Percentiles rank a stretch among this genome's conserved stretches.
Conservation (phyloP, 1,284 basidiomycete species). For the Pseudozyma sp. region DNA sequence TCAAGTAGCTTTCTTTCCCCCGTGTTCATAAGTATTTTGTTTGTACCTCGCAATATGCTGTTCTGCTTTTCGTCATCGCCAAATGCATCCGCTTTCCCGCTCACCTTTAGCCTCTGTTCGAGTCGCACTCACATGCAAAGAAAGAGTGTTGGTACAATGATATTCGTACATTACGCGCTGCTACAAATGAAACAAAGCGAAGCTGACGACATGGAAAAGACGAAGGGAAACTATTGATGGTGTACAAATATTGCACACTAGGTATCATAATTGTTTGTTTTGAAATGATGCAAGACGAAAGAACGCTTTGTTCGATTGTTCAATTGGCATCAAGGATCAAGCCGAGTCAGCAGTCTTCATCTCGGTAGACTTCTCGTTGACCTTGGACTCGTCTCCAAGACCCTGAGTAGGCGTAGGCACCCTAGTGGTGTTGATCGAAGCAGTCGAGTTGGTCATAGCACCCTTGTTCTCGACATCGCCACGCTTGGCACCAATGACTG, state of each 20-base stretch:
- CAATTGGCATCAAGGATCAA: background rate
- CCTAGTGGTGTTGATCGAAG: slow-evolving; percentile 27
- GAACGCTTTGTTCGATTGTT: background rate
- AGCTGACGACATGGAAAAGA: background rate
- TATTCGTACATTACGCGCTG: background rate
- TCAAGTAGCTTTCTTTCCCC: slow-evolving; percentile 16
- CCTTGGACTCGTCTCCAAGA: slow-evolving; percentile 20
- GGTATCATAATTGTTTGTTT: slow-evolving; percentile 1
- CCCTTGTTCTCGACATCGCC: slow-evolving; percentile 43
- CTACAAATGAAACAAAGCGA: too few relatives aligned
- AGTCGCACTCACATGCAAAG: background rate
- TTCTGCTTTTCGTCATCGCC: background rate
- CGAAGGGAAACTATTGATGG: background rate
- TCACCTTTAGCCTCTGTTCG: background rate
- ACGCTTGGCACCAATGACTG: slow-evolving; percentile 43
- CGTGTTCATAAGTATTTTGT: background rate
- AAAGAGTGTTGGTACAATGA: background rate
- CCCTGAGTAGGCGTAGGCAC: slow-evolving; percentile 34
- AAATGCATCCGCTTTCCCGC: background rate
- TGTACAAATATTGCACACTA: background rate
- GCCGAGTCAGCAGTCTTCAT: slow-evolving; percentile 10
- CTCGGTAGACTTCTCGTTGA: slow-evolving; percentile 14
- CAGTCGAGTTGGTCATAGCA: slow-evolving; percentile 14
- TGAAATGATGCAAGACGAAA: too few relatives aligned
- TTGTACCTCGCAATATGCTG: background rate